phyloP scores from a whole-genome alignment of 2,329 filamentous ascomycete species.

The Trichophyton schoenleinii region DNA sequence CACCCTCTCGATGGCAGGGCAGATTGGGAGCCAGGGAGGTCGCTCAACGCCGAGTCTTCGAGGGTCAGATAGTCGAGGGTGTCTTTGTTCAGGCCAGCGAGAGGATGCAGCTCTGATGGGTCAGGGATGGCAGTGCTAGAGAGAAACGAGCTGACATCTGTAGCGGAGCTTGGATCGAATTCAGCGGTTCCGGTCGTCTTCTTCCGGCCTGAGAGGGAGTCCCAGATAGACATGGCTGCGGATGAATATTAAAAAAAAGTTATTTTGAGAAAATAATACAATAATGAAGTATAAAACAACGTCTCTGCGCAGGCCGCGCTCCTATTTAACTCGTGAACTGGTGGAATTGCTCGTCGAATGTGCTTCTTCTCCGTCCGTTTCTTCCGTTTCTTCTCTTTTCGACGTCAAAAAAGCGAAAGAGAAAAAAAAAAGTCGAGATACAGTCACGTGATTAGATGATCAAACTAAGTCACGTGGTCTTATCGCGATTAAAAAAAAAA shows the following conservation, averaged over 20 bases:
- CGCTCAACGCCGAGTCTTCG: constrained; percentile 79
- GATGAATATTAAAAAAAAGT: not conserved
- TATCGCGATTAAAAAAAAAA: not conserved
- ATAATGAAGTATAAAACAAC: not conserved
- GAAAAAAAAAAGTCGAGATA: constrained; percentile 4
- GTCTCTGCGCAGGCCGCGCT: constrained; percentile 5
- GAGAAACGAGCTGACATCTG: constrained; percentile 80
- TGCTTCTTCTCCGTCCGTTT: not conserved
- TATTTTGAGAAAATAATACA: not conserved
- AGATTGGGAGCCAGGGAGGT: constrained; percentile 73
- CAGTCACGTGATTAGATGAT: not conserved
- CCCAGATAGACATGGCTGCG: constrained; percentile 45
- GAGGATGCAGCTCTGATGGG: constrained; percentile 76
- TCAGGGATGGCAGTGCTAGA: constrained; percentile 66
- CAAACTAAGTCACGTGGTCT: not conserved
- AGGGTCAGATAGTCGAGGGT: constrained; percentile 89
- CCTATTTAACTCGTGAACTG: constrained; percentile 5
- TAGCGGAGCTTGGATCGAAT: constrained; percentile 60
- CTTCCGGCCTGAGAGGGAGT: constrained; percentile 50
- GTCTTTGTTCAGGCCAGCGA: constrained; percentile 84
- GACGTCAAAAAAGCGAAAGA: not conserved
- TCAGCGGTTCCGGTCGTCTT: constrained; percentile 41
- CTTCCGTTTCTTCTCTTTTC: not conserved
- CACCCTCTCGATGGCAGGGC: constrained; percentile 90
- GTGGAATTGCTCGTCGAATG: constrained; percentile 13